These are phyloP conservation scores for Jatropha podagrica DNA, from an alignment of 441 rosid genomes.

Conservation along the genomic window DNA sequence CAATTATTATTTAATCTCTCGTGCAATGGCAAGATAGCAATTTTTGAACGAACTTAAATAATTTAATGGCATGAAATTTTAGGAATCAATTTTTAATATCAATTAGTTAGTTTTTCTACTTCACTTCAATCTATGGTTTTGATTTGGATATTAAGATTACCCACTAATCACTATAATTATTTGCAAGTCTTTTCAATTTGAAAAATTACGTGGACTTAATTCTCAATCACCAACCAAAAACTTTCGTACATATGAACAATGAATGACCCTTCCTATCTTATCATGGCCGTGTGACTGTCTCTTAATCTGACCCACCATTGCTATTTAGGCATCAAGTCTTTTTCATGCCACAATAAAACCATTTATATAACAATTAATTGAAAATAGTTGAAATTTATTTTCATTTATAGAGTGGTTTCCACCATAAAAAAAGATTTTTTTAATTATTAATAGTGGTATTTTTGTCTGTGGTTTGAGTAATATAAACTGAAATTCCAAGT, in stretches of 20 bases:
- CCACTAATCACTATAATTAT: constrained; percentile 6
- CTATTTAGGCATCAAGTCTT: constrained; percentile 18
- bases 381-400: no score
- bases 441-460: no score
- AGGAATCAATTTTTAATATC: no score
- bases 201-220: neutral
- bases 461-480: neutral
- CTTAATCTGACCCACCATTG: constrained; percentile 13
- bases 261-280: neutral
- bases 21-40: no score
- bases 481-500: neutral
- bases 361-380: neutral
- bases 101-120: no score
- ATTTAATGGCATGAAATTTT: no score
- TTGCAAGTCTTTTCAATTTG: neutral
- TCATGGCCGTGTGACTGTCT: constrained; percentile 17
- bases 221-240: constrained; percentile 5
- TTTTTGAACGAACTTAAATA: no score
- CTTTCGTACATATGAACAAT: constrained; percentile 10
- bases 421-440: no score
- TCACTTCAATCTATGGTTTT: no score
- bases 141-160: neutral
- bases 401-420: no score
- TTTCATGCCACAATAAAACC: constrained; percentile 13
- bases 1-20: no score